A percentile compares a stretch with the other conserved stretches of the same genome.
Conservation (phyloP, 1,284 basidiomycete species). For the Trametes pubescens region DNA sequence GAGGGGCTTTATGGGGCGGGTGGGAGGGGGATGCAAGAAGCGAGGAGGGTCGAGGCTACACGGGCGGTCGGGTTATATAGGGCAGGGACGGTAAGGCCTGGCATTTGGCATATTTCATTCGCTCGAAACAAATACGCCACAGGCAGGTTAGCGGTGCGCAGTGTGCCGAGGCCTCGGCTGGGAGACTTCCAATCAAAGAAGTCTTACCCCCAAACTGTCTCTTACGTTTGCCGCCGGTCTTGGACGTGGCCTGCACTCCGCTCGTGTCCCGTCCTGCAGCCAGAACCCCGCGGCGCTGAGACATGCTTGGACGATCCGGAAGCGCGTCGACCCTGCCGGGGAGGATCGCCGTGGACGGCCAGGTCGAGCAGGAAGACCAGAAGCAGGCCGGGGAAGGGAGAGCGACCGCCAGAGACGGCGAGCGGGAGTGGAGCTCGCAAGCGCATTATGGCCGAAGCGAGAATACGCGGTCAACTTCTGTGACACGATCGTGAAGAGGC, state of each 20-base stretch:
- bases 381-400: slow-evolving; percentile 2
- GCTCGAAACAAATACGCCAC: slow-evolving; percentile 6
- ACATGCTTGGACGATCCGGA: not conserved
- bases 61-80: slow-evolving; percentile 24
- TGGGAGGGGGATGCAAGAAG: slow-evolving; percentile 19
- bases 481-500: slow-evolving; percentile 14
- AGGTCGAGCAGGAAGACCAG: not conserved
- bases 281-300: slow-evolving; percentile 1
- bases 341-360: slow-evolving; percentile 5
- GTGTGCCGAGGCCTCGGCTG: slow-evolving; percentile 27
- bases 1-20: slow-evolving; percentile 13
- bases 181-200: slow-evolving; percentile 25
- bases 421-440: slow-evolving; percentile 11
- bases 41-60: slow-evolving; percentile 3
- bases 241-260: slow-evolving; percentile 11
- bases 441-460: slow-evolving; percentile 19
- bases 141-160: slow-evolving; percentile 1
- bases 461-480: slow-evolving; percentile 19
- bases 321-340: not conserved
- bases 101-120: slow-evolving; percentile 13
- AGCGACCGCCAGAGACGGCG: not conserved
- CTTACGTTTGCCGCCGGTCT: slow-evolving; percentile 25
- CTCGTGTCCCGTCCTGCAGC: not conserved
- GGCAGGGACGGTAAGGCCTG: slow-evolving; percentile 4
- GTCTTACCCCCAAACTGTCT: slow-evolving; percentile 11